A percentile compares a stretch with the other conserved stretches of the same genome.
Conservation (phyloP, 2,329 filamentous ascomycete genomes). For the Colletotrichum musicola region DNA sequence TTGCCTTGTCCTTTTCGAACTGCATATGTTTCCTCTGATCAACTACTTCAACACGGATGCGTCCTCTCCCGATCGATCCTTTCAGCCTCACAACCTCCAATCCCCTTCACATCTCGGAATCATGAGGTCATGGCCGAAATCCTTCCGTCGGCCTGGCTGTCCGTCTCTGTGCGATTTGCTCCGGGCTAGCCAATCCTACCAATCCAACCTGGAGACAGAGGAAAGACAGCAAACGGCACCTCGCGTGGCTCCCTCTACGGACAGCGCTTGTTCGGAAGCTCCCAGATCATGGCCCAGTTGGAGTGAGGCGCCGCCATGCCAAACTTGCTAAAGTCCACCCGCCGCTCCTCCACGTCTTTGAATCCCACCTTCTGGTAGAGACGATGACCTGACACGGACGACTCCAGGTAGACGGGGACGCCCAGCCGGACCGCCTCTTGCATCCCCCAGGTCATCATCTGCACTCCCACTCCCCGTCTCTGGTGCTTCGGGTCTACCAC, state of each 20-base stretch:
- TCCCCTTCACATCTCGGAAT: background rate
- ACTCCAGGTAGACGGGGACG: constrained; percentile 53
- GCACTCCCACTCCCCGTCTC: constrained; percentile 49
- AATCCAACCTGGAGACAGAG: too few species aligned
- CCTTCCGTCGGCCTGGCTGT: background rate
- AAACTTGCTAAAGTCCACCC: constrained; percentile 27
- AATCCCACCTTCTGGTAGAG: constrained; percentile 54
- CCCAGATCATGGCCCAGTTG: constrained; percentile 40
- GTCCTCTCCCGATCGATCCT: constrained; percentile 1
- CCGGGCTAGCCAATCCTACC: too few species aligned
- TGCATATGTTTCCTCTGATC: background rate
- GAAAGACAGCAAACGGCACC: too few species aligned
- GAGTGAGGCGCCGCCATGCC: constrained; percentile 20
- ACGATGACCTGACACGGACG: constrained; percentile 47
- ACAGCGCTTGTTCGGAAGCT: constrained; percentile 27
- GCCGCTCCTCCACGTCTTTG: constrained; percentile 43
- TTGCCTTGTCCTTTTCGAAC: constrained; percentile 1
- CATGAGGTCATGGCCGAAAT: constrained; percentile 4
- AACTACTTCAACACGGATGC: background rate
- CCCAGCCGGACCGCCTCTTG: constrained; percentile 52
- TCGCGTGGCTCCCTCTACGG: background rate
- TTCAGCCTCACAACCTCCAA: constrained; percentile 4
- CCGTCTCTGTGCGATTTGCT: background rate
- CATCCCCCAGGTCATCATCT: constrained; percentile 51
- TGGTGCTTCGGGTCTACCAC: constrained; percentile 54